Evolutionary conservation across 75 land plant species (phyloP).

Genomic region (Sequoia sempervirens): DNA sequence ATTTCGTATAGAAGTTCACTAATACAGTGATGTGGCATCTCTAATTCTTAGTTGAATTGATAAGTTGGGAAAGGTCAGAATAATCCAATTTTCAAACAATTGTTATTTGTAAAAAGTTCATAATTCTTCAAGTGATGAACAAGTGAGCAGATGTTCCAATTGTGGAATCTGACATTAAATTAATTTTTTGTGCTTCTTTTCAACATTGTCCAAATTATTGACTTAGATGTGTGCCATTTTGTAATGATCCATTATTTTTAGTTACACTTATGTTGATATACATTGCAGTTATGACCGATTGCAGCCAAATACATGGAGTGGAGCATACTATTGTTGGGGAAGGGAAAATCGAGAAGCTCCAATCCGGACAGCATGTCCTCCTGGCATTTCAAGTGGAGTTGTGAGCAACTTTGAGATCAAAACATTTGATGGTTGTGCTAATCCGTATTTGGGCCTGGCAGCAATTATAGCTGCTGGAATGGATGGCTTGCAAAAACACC

Average conservation of each 20-base stretch:
- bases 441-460: constrained; percentile 90
- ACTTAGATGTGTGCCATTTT: not conserved
- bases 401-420: constrained; percentile 98
- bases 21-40: not conserved
- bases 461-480: constrained; percentile 86
- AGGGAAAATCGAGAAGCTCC: constrained; percentile 92
- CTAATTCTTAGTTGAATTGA: not conserved
- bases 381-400: constrained; percentile 54
- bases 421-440: constrained; percentile 91
- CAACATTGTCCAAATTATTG: not conserved
- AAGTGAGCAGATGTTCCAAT: not conserved
- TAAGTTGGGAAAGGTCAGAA: not conserved
- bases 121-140: not conserved
- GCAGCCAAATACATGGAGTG: constrained; percentile 95
- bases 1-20: not conserved
- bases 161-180: not conserved
- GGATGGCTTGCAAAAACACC: constrained; percentile 77
- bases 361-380: constrained; percentile 86
- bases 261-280: not conserved
- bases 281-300: constrained; percentile 81
- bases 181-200: not conserved
- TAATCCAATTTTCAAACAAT: not conserved
- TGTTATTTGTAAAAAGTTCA: not conserved
- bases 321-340: constrained; percentile 96
- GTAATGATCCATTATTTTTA: not conserved